Evolutionary conservation across 805 yeast species (phyloP).

Genomic region (Cyberlindnera maritima): DNA sequence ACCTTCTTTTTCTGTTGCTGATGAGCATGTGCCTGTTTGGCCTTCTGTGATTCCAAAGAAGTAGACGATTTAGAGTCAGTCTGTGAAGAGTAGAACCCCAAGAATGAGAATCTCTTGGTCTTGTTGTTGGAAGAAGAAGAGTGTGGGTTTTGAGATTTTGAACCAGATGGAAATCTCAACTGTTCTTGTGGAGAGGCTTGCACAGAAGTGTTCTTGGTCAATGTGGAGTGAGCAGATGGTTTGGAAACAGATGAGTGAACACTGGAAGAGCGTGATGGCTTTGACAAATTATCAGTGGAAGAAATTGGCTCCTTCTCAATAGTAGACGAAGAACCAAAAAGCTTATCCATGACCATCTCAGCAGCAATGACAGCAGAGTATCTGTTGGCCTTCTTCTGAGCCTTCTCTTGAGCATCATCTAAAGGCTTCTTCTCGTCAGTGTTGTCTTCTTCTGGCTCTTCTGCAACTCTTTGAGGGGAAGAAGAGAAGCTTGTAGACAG

Average conservation of each 20-base stretch:
- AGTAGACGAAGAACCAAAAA: slow-evolving; percentile 22
- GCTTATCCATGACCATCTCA: slow-evolving; percentile 27
- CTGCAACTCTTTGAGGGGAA: slow-evolving; percentile 10
- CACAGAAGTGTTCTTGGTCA: slow-evolving; percentile 16
- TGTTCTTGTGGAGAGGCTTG: slow-evolving; percentile 7
- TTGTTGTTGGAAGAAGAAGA: slow-evolving; percentile 14
- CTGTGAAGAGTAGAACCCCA: slow-evolving; percentile 32
- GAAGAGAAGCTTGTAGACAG: slow-evolving; percentile 9
- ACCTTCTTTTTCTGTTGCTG: slow-evolving; percentile 21
- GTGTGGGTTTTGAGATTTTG: slow-evolving; percentile 5
- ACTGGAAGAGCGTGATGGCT: slow-evolving; percentile 15
- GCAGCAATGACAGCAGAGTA: slow-evolving; percentile 30
- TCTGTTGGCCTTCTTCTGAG: slow-evolving; percentile 25
- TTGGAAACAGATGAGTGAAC: slow-evolving; percentile 16
- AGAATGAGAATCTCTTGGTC: slow-evolving; percentile 39
- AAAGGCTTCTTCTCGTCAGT: slow-evolving; percentile 1
- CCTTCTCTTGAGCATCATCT: slow-evolving; percentile 13
- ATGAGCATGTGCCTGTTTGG: slow-evolving; percentile 1
- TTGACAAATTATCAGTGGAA: slow-evolving; percentile 6
- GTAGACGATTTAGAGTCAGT: slow-evolving; percentile 15
- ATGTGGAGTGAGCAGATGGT: slow-evolving; percentile 17
- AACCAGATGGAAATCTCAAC: slow-evolving; percentile 14
- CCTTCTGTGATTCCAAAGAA: slow-evolving; percentile 6
- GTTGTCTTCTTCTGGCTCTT: slow-evolving; percentile 2
- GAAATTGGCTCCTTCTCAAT: slow-evolving; percentile 5